A percentile compares a stretch with the other conserved stretches of the same genome.
These are phyloP conservation scores for Fraxinus greggii DNA, from an alignment of 305 asterid species.

Conservation along the genomic window DNA sequence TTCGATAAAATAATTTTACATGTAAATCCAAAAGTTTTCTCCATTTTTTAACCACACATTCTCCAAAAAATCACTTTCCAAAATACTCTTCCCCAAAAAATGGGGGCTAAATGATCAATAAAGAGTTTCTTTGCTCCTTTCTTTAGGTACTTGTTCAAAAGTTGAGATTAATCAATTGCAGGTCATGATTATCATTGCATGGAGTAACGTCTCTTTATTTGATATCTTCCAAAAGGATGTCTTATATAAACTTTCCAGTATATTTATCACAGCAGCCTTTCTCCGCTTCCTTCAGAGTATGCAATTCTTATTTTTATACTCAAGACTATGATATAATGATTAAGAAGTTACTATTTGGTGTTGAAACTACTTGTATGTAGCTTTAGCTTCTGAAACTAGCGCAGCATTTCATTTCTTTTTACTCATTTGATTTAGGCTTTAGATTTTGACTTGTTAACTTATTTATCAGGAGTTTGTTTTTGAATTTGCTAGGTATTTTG, in stretches of 20 bases:
- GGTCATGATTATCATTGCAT: conserved; percentile 78
- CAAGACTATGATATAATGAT: not conserved
- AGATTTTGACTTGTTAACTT: conserved; percentile 19
- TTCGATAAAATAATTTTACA: not conserved
- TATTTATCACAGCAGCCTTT: conserved; percentile 89
- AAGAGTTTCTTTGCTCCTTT: conserved; percentile 10
- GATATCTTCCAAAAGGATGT: conserved; percentile 62
- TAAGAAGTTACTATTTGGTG: conserved; percentile 2
- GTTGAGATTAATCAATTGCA: conserved; percentile 39
- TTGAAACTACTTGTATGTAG: not conserved
- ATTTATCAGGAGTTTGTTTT: conserved; percentile 25
- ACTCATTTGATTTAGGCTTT: conserved; percentile 21
- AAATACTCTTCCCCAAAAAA: not conserved
- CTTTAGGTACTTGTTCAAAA: conserved; percentile 31
- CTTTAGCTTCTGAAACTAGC: conserved; percentile 9
- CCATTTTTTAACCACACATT: not conserved
- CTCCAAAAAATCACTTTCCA: not conserved
- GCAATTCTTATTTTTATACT: conserved; percentile 27
- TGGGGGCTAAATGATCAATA: not conserved
- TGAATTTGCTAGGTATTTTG: conserved; percentile 65
- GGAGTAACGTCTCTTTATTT: conserved; percentile 64
- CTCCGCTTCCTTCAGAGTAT: conserved; percentile 94
- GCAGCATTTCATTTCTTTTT: not conserved
- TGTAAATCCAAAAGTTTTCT: not conserved
- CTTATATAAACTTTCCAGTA: conserved; percentile 67